Conservation (phyloP, 2,329 filamentous ascomycete species). For the Pseudogymnoascus sp. region DNA sequence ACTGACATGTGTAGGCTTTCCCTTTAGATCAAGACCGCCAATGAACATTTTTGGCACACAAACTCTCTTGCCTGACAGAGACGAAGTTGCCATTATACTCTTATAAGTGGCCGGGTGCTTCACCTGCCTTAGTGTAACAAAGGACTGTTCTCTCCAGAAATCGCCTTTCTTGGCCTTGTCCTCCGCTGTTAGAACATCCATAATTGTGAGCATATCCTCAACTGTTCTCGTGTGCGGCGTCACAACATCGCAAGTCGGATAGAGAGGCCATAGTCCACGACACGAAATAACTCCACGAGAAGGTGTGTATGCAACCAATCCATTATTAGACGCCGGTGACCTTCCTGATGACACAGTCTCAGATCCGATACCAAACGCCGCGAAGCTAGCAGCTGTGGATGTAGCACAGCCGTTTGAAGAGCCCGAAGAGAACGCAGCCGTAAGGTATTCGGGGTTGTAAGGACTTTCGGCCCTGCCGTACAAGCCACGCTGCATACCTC, state of each 20-base stretch:
- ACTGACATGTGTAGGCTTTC: constrained; percentile 23
- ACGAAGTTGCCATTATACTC: constrained; percentile 24
- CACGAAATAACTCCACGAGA: constrained; percentile 45
- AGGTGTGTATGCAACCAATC: constrained; percentile 47
- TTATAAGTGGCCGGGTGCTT: constrained; percentile 30
- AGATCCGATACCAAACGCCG: constrained; percentile 44
- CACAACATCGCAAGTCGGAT: constrained; percentile 47
- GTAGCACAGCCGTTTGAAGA: constrained; percentile 51
- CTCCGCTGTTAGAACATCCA: constrained; percentile 39
- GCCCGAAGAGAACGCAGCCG: constrained; percentile 48
- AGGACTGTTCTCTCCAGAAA: constrained; percentile 47
- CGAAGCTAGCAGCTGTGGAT: constrained; percentile 43
- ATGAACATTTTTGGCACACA: constrained; percentile 46
- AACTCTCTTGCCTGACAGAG: constrained; percentile 38
- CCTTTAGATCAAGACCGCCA: constrained; percentile 22
- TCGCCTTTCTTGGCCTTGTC: constrained; percentile 39
- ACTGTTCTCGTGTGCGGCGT: constrained; percentile 46
- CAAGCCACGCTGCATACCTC: constrained; percentile 49
- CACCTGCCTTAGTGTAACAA: constrained; percentile 34
- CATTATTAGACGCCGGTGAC: constrained; percentile 50
- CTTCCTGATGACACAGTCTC: constrained; percentile 52
- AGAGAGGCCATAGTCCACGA: constrained; percentile 48
- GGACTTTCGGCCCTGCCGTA: constrained; percentile 51
- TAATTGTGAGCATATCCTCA: constrained; percentile 41
- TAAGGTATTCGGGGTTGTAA: constrained; percentile 46